Evolutionary conservation across 345 rosid species (phyloP), one percentile per base, ranked within the genome.

Genomic region (Carallia pectinifolia): DNA sequence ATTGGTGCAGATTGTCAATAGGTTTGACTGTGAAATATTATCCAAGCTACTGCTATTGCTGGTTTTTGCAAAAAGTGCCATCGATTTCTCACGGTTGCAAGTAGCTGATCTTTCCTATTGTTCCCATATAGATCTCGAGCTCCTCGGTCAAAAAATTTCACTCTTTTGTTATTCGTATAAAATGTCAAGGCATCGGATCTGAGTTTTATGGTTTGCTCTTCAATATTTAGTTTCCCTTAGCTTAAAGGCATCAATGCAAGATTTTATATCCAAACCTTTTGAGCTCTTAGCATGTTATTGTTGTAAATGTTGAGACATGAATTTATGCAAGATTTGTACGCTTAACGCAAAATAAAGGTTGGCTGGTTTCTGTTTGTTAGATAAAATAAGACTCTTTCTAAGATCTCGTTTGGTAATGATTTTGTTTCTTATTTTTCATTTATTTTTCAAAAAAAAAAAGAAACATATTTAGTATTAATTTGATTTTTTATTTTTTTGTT

Each of bases 1-100:
- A 79, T 50, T 48, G 58, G 58, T 53, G 68, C 74, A 61, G 53
- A 37, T 50, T 59, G 79, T 74, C 77, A 69, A 74, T 77, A 71
- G 64, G 73, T 48, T 63, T 64, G 53, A 66, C 34, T 65, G 34
- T 30, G 23, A 36, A 73, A 71, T 73, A 53, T 65, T 75, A 76
- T 37, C 53, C 33, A 36, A 62, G 66, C 54, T 30, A 50, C 64
- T 71, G 64, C 54, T 44, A 38, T 66, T 65, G 19, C 50, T 62
- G 62, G 55, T 53, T 69, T 69, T 54, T 62, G 53, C 19, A 16
- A 55, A 1, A 36, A 65, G 36, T 50, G 71, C 34, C 54, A 61
- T 55, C n/a, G 33, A 34, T 71, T 69, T 59, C 17, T 40, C 58
- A 52, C 18, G 53, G 61, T 65, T 30, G 47, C 70, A 34, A 23